Evolutionary conservation across 805 yeast species (phyloP), one percentile per base, ranked within the genome.

Genomic region (Monosporozyma servazzii): DNA sequence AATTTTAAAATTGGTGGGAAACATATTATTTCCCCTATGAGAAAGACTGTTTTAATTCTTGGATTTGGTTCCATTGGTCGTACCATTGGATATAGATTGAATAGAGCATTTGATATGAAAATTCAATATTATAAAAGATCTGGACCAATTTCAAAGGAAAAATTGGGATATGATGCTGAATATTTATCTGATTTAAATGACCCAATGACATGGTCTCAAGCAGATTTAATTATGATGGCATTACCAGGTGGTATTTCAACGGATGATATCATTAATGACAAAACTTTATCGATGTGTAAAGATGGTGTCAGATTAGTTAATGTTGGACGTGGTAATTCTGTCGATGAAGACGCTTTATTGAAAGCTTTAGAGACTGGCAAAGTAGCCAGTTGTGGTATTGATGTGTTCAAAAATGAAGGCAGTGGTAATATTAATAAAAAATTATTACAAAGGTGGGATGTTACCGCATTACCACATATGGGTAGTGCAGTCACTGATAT

Each of bases 11-110:
- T 80, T 2, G 82, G 80, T 41, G 73, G 77, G 2, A 69, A 77
- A 23, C 61, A 61, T 29, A 63, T 76, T 57, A 78, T 65, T 20
- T 73, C 80, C 4, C 88, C 89, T 6, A 63, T 66, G 15, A 80
- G 80, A 20, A 82, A 79, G 60, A 71, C 70, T 23, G 88, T 75
- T 1, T 79, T 82, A 2, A 74, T 86, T 33, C 78, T 84, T 3
- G 95, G 95, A 0, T 81, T 86, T 59, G 95, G 95, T 1, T 72
- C 79, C 20, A 86, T 86, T 58, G 95, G 95, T 8, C 75, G 76
- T 61, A 72, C 75, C 30, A 78, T 84, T 52, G 93, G 82, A 3
- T 67, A 65, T 47, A 74, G 83, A 58, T 71, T 86, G 53, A 49
- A 70, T 47, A 70, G 69, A n/a, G 61, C 55, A 1, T 64, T 86